Percentiles rank a stretch among this genome's conserved stretches.
These are phyloP conservation scores for Xylaria palmicola DNA, from an alignment of 495 filamentous ascomycete genomes.

Conservation along the genomic window DNA sequence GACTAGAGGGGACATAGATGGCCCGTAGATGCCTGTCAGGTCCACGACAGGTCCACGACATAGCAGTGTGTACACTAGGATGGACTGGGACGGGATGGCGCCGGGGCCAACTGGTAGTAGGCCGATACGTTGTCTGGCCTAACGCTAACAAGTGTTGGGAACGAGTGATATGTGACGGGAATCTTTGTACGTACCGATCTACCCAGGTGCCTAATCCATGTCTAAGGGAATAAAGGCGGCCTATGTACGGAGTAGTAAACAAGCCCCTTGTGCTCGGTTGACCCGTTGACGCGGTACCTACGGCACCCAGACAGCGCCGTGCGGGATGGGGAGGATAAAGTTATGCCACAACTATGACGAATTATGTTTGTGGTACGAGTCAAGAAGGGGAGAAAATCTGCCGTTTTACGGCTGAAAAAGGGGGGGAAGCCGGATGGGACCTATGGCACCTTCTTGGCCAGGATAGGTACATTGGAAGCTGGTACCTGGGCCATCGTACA, in stretches of 20 bases:
- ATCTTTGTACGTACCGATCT: no score
- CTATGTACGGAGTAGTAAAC: no score
- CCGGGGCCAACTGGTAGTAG: no score
- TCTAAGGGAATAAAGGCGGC: no score
- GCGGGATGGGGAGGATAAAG: not conserved
- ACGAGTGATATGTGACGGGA: not conserved
- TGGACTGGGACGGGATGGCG: not conserved
- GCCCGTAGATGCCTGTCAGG: constrained; percentile 2
- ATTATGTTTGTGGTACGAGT: no score
- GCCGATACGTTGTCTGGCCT: not conserved
- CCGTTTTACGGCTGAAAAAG: constrained; percentile 6
- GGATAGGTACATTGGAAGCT: not conserved
- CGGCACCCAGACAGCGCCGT: no score
- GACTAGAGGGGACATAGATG: not conserved
- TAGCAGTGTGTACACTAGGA: no score
- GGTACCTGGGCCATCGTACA: no score
- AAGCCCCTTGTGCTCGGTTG: not conserved
- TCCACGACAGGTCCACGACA: no score
- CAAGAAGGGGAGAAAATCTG: not conserved
- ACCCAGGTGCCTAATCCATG: no score
- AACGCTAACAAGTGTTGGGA: not conserved
- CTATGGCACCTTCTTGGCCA: not conserved
- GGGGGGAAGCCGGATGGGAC: not conserved
- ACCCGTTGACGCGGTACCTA: not conserved
- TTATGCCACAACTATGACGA: constrained; percentile 7